These are phyloP conservation scores for Haplosporangium gracile DNA, from an alignment of 192 early-diverging fungal genomes.

Conservation along the genomic window DNA sequence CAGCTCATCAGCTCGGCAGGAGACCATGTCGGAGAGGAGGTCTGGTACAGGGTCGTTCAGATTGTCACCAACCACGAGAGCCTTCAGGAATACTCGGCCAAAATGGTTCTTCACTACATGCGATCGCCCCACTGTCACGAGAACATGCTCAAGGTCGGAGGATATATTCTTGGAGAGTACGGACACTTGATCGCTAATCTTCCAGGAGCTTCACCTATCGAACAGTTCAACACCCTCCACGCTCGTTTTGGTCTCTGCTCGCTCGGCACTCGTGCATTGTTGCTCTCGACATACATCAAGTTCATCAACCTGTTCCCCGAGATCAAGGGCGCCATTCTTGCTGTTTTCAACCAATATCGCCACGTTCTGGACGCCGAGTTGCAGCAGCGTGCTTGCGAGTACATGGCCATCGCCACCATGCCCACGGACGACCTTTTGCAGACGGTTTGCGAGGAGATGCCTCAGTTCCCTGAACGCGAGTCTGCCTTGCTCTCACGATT, in stretches of 20 bases:
- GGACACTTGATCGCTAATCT: conserved; percentile 95
- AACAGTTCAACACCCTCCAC: conserved; percentile 96
- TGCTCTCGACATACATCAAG: conserved; percentile 95
- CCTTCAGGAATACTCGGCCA: conserved; percentile 93
- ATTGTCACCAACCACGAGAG: conserved; percentile 97
- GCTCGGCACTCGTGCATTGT: conserved; percentile 81
- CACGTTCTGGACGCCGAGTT: conserved; percentile 95
- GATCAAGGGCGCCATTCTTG: conserved; percentile 89
- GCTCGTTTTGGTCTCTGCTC: conserved; percentile 89
- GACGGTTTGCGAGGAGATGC: conserved; percentile 98
- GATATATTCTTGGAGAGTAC: conserved; percentile 97
- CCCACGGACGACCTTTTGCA: conserved; percentile 91
- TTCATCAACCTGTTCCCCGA: conserved; percentile 99
- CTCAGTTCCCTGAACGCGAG: conserved; percentile 95
- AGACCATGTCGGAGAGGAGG: conserved; percentile 95
- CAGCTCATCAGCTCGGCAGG: conserved; percentile 96
- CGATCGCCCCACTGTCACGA: conserved; percentile 95
- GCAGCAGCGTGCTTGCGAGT: conserved; percentile 98
- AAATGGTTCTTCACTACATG: conserved; percentile 85
- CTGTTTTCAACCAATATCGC: conserved; percentile 89
- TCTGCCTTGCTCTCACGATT: conserved; percentile 88
- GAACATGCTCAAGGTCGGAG: conserved; percentile 94
- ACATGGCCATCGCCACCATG: conserved; percentile 86
- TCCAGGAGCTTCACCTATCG: conserved; percentile 86
- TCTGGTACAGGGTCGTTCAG: conserved; percentile 98